These are phyloP conservation scores for Drechmeria coniospora DNA, from an alignment of 2,329 filamentous ascomycete species.

Conservation along the genomic window DNA sequence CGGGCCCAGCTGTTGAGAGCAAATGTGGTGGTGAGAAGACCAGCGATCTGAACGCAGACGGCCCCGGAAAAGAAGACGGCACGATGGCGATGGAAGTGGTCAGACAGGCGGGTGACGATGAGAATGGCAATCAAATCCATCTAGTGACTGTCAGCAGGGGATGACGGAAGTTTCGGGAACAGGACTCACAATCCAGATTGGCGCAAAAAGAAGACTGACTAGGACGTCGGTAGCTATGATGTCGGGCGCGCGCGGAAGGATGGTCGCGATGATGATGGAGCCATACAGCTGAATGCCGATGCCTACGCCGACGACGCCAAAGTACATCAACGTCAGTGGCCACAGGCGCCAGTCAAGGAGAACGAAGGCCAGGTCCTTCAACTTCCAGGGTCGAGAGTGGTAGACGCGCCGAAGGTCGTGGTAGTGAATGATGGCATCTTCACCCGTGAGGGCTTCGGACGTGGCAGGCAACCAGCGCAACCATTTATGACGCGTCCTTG, in stretches of 20 bases:
- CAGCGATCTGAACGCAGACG: conserved; percentile 64
- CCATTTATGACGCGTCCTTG: conserved; percentile 31
- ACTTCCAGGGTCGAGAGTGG: conserved; percentile 55
- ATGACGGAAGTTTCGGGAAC: background rate
- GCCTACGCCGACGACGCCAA: conserved; percentile 82
- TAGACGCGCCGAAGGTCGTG: conserved; percentile 70
- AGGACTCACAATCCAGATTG: conserved; percentile 70
- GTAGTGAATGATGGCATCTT: conserved; percentile 72
- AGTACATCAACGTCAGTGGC: conserved; percentile 83
- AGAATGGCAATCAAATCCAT: conserved; percentile 83
- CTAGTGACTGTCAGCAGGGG: conserved; percentile 20
- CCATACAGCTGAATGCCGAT: conserved; percentile 83
- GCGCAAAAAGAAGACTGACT: conserved; percentile 71
- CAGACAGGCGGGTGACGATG: conserved; percentile 69
- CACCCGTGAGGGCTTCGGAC: conserved; percentile 56
- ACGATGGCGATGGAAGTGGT: conserved; percentile 69
- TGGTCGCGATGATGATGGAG: conserved; percentile 69
- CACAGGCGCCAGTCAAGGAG: conserved; percentile 78
- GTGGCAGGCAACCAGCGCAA: conserved; percentile 52
- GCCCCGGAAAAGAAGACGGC: conserved; percentile 69
- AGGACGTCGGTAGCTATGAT: conserved; percentile 64
- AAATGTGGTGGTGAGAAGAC: conserved; percentile 66
- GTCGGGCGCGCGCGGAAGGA: conserved; percentile 56
- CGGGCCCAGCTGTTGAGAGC: conserved; percentile 60
- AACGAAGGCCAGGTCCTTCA: conserved; percentile 54